Evolutionary conservation across 441 rosid species (phyloP).

Genomic region (Adansonia grandidieri): DNA sequence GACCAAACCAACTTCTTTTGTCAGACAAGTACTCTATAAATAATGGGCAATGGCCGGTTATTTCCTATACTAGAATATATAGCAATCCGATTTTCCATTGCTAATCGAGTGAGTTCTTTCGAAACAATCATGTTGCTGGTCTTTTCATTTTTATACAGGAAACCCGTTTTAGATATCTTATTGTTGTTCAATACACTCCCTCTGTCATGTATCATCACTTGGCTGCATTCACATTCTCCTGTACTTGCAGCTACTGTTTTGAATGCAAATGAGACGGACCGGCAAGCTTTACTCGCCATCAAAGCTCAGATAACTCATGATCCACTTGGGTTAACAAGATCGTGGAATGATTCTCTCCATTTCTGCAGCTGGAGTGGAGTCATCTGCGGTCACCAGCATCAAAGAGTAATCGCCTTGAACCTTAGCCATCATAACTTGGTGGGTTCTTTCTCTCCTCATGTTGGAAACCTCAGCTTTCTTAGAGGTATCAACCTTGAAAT

Average conservation of each 20-base stretch:
- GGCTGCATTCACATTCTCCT: conserved; percentile 7
- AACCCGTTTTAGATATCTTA: background rate
- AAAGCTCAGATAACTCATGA: conserved; percentile 5
- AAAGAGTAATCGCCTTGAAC: conserved; percentile 18
- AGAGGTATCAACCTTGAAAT: background rate
- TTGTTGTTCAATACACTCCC: background rate
- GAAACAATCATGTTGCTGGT: background rate
- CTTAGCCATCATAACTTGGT: background rate
- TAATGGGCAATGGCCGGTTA: background rate
- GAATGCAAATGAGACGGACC: conserved; percentile 23
- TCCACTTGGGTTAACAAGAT: background rate
- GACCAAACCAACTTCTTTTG: background rate
- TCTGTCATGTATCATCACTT: background rate
- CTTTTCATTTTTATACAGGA: background rate
- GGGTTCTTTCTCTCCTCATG: conserved; percentile 12
- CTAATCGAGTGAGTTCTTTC: background rate
- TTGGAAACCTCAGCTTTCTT: conserved; percentile 34
- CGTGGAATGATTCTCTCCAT: conserved; percentile 33
- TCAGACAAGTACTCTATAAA: background rate
- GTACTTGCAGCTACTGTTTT: background rate
- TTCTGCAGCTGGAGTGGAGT: conserved; percentile 31
- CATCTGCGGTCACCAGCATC: conserved; percentile 21
- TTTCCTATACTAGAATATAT: background rate
- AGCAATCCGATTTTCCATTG: background rate
- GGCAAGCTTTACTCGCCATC: conserved; percentile 24